Percentiles rank a stretch among this genome's conserved stretches.
Evolutionary conservation across 805 yeast genomes (phyloP).

Genomic region (Pichia cabralensis): DNA sequence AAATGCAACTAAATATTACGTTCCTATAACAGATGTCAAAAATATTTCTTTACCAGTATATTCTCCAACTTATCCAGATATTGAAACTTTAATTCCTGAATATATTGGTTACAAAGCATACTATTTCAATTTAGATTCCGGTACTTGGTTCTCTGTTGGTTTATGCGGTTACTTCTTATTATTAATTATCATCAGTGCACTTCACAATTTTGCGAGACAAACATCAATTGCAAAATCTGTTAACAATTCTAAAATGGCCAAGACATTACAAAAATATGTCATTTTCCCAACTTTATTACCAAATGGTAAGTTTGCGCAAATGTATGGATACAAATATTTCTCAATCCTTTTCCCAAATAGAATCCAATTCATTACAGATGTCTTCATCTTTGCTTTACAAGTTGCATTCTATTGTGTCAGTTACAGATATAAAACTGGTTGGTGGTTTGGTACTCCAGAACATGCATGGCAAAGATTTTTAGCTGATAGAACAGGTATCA

Average conservation of each 20-base stretch:
- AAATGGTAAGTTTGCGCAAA: slow-evolving; percentile 13
- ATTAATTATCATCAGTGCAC: slow-evolving; percentile 28
- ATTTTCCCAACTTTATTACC: slow-evolving; percentile 31
- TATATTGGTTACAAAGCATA: slow-evolving; percentile 10
- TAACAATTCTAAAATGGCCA: slow-evolving; percentile 14
- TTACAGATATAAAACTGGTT: slow-evolving; percentile 8
- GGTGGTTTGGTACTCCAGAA: slow-evolving; percentile 23
- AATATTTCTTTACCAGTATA: slow-evolving; percentile 10
- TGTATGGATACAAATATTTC: slow-evolving; percentile 13
- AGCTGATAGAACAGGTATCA: slow-evolving; percentile 31
- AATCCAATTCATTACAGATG: slow-evolving; percentile 22
- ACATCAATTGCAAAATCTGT: slow-evolving; percentile 22
- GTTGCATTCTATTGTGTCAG: slow-evolving; percentile 16
- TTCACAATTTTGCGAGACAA: slow-evolving; percentile 24
- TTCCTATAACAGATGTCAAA: slow-evolving; percentile 4
- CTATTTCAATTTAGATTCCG: slow-evolving; percentile 19
- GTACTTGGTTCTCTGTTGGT: slow-evolving; percentile 26
- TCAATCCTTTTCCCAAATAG: slow-evolving; percentile 24
- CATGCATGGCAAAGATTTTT: slow-evolving; percentile 24
- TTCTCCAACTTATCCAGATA: slow-evolving; percentile 11
- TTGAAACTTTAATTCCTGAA: slow-evolving; percentile 2
- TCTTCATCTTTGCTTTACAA: slow-evolving; percentile 20
- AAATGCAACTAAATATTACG: slow-evolving; percentile 22
- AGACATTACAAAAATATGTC: slow-evolving; percentile 26
- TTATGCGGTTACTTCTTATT: slow-evolving; percentile 31